Base-by-base conservation (phyloP, 2,329 filamentous ascomycete genomes). In the Colletotrichum phormii region DNA sequence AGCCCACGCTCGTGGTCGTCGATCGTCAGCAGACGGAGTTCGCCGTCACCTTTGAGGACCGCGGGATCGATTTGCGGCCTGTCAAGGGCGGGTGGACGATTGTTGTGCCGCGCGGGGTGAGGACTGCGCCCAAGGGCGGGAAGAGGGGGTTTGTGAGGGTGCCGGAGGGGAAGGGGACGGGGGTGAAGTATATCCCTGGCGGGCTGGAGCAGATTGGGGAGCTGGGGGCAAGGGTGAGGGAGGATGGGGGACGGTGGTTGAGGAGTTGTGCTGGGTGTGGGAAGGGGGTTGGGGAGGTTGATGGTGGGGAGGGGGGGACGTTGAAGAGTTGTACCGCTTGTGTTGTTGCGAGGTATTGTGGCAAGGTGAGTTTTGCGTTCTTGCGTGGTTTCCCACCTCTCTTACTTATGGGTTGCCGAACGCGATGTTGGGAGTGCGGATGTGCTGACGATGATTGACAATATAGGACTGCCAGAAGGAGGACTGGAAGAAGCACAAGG, bases 1-100 rank as follows among this genome's bases (percentile, higher is more conserved):
- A 87, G 74, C 86, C 86, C 6, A 88, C 86, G 4, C 81, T 87
- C 1, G 83, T 87, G 64, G 81, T 82, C 22, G 78, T 79, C 42
- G 86, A 88, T 80, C 78, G 81, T 46, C 74, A 76, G 53, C 79
- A 80, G 53, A 75, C 77, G 24, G 79, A 84, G 42, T 87, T 87
- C 74, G 86, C 86, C 3, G 80, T 88, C 8, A 82, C 84, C 0
- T 88, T 86, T 67, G 84, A 85, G 70, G 84, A 84, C 37, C 74
- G 78, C 29, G 81, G 75, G 11, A 78, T 81, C 49, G 81, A 80
- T 72, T 77, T 81, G 7, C 76, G 74, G 76, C 82, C 79, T 58
- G 85, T 86, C 60, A 79, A 79, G 37, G 83, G 82, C 69, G 85
- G 85, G 2, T 77, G 78, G 71, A 84, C 83, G 8, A 78, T 83